phyloP scores from a whole-genome alignment of 140 eudicot genomes.

The Senecio squalidus region DNA sequence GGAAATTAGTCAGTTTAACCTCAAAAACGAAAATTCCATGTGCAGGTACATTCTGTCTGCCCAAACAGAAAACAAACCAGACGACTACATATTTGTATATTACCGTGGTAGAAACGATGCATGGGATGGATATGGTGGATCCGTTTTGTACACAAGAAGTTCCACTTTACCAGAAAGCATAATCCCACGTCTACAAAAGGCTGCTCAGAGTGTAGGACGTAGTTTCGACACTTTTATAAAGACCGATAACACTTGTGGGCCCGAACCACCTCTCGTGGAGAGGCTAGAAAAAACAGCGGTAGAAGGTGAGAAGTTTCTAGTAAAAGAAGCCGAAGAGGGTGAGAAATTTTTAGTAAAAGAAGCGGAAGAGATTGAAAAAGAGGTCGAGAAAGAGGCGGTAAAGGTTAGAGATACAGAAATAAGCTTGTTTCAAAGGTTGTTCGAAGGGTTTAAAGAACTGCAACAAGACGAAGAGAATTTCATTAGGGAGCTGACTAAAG shows the following conservation, averaged over 20 bases:
- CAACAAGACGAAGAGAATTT: slow-evolving; percentile 69
- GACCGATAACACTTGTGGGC: slow-evolving; percentile 82
- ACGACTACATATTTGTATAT: slow-evolving; percentile 83
- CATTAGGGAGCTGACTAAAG: slow-evolving; percentile 59
- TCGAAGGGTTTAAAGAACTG: slow-evolving; percentile 67
- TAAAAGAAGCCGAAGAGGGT: slow-evolving; percentile 76
- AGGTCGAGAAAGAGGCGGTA: slow-evolving; percentile 54
- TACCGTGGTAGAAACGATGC: slow-evolving; percentile 93
- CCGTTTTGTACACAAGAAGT: slow-evolving; percentile 84
- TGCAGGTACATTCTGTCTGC: slow-evolving; percentile 85
- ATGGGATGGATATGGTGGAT: slow-evolving; percentile 96
- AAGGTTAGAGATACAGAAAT: slow-evolving; percentile 60
- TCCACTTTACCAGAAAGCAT: slow-evolving; percentile 69
- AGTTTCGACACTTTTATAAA: slow-evolving; percentile 54
- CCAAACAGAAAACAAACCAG: slow-evolving; percentile 64
- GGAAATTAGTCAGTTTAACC: not conserved
- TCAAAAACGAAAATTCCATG: not conserved
- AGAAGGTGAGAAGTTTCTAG: slow-evolving; percentile 61
- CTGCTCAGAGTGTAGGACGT: slow-evolving; percentile 73
- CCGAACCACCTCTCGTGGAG: slow-evolving; percentile 89
- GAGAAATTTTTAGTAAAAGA: slow-evolving; percentile 64
- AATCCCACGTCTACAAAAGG: slow-evolving; percentile 55
- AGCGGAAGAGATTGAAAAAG: slow-evolving; percentile 66
- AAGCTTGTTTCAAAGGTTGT: slow-evolving; percentile 53
- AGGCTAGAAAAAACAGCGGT: slow-evolving; percentile 79